Evolutionary conservation across 352 stramenopile species (phyloP), one percentile per base, ranked within the genome.

Genomic region (Thalassiosira ordinaria): DNA sequence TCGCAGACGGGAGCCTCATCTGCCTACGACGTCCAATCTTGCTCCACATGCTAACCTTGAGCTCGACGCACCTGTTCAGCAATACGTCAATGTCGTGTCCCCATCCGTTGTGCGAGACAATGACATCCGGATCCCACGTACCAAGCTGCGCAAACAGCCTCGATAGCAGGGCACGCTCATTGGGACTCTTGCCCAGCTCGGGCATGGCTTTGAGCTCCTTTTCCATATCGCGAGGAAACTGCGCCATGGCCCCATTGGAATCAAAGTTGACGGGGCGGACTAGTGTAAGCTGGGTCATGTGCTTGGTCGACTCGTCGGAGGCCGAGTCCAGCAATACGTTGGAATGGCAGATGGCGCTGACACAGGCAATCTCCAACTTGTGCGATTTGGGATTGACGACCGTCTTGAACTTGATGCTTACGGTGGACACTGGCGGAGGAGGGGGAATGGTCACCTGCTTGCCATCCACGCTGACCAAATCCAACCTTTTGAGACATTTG

Each of bases 21-120:
- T 89, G 84, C 53, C 85, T 74, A 56, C 96, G 88, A 53, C 94
- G 86, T 14, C 95, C 95, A 60, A 98, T 80, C 66, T 96, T 95
- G 70, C 80, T 89, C 90, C 92, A 96, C 52, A 94, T 87, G 14
- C 55, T 76, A 1, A 98, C 72, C 76, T 98, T 97, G 66, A 97
- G 96, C 70, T 97, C 94, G 8, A 97, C 91, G 57, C 98, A 97
- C 24, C 97, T 93, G 24, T 89, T 96, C 16, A 99, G 93, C 4
- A 99, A 88, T n/a, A 99, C 90, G 79, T 99, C 96, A 33, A 99
- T 91, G 18, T 98, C 96, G 80, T 99, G 99, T 46, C 97, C 97
- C 89, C 98, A 96, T 52, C 99, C 92, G 85, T 99, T 99, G 91
- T 99, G 97, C 9, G 96, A 97, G 13, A 99, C 95, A 29, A 99